Percentiles rank a stretch among this genome's conserved stretches.
Conservation (phyloP, 2,329 filamentous ascomycete genomes). For the Anthostomella pinea region DNA sequence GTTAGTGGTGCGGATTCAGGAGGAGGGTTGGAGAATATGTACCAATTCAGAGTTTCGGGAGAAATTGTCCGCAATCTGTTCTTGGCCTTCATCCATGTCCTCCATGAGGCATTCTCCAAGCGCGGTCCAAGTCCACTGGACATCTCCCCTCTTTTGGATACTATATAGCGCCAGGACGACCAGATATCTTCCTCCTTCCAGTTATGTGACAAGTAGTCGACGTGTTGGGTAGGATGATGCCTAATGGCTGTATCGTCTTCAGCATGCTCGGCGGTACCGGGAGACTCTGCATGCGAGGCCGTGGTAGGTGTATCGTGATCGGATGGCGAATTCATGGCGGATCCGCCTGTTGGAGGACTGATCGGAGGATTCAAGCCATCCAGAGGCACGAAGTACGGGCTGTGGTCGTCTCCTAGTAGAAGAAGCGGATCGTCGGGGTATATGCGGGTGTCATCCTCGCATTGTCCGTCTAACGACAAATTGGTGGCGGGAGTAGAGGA, state of each 20-base stretch:
- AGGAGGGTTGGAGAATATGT: conserved; percentile 32
- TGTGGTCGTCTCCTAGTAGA: conserved; percentile 45
- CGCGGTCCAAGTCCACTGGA: conserved; percentile 75
- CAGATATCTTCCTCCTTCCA: conserved; percentile 97
- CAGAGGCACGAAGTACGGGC: conserved; percentile 44
- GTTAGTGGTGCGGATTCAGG: conserved; percentile 32
- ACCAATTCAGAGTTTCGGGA: conserved; percentile 93
- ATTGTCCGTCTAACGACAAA: conserved; percentile 58
- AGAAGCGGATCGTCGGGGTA: conserved; percentile 48
- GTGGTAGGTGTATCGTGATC: conserved; percentile 50
- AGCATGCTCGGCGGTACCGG: conserved; percentile 57
- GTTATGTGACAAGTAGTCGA: conserved; percentile 92
- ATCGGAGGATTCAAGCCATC: conserved; percentile 51
- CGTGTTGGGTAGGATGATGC: conserved; percentile 75
- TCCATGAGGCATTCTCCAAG: conserved; percentile 94
- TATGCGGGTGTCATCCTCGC: conserved; percentile 43
- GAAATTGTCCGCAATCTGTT: conserved; percentile 83
- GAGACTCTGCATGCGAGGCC: conserved; percentile 57
- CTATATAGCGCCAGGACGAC: conserved; percentile 94
- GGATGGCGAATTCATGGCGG: conserved; percentile 51
- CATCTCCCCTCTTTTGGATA: conserved; percentile 74
- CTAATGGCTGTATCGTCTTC: conserved; percentile 78
- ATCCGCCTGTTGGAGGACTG: conserved; percentile 49
- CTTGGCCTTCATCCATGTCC: conserved; percentile 93
- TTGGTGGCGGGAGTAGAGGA: conserved; percentile 63